Conservation (phyloP, 768 basidiomycete species). For the Kwoniella pini region DNA sequence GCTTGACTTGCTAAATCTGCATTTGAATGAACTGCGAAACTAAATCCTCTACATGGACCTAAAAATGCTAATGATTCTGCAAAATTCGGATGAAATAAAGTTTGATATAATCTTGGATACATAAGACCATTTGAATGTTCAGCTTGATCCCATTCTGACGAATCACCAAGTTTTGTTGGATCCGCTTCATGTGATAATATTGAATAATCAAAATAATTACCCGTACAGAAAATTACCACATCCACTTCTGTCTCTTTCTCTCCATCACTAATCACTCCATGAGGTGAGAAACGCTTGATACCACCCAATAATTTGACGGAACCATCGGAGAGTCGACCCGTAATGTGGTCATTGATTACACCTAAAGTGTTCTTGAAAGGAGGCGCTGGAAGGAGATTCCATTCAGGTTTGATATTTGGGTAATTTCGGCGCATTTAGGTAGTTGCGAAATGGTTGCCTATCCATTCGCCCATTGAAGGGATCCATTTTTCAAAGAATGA, state of each 20-base stretch:
- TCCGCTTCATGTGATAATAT: conserved; percentile 4
- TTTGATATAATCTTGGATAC: conserved; percentile 21
- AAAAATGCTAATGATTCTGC: conserved; percentile 15
- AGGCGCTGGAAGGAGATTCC: conserved; percentile 20
- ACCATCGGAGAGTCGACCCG: conserved; percentile 7
- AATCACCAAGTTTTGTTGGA: background rate
- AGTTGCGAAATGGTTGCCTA: background rate
- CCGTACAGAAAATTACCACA: conserved; percentile 18
- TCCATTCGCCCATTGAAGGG: background rate
- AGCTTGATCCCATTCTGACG: conserved; percentile 11
- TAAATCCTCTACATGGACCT: conserved; percentile 14
- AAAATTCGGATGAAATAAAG: conserved; percentile 15
- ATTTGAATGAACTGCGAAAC: conserved; percentile 8
- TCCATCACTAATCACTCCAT: conserved; percentile 1
- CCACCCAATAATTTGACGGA: background rate
- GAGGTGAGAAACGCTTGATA: conserved; percentile 2
- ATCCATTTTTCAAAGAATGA: background rate
- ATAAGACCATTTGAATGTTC: conserved; percentile 1
- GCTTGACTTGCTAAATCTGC: conserved; percentile 19
- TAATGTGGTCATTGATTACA: conserved; percentile 12
- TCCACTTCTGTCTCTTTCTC: conserved; percentile 8
- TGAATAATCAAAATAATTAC: conserved; percentile 12
- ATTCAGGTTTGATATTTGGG: conserved; percentile 10
- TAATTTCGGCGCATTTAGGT: background rate
- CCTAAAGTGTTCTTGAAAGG: conserved; percentile 1